Percentiles rank a stretch among this genome's conserved stretches.
phyloP scores from a whole-genome alignment of 2,329 filamentous ascomycete species.

The Fusarium fracticaudum region DNA sequence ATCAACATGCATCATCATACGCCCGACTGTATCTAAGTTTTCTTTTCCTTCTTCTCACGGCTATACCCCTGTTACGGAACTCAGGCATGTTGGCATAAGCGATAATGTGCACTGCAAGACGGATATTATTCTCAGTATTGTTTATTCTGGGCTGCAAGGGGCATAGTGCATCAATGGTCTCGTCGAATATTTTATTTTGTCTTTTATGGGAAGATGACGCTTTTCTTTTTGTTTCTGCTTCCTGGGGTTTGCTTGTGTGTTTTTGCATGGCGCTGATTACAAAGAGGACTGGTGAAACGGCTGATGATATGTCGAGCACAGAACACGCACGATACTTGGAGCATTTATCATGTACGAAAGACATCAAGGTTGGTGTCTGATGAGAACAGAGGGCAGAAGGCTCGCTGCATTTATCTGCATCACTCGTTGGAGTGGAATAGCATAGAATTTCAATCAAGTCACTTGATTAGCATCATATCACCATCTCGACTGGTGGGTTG shows the following conservation, averaged over 20 bases:
- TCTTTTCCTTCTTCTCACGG: conserved; percentile 27
- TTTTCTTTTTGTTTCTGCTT: background rate
- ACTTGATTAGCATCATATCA: conserved; percentile 5
- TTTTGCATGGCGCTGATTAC: conserved; percentile 40
- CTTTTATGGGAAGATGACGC: conserved; percentile 1
- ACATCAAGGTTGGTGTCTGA: conserved; percentile 11
- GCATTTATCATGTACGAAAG: conserved; percentile 28
- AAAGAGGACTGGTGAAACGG: conserved; percentile 33
- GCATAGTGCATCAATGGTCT: conserved; percentile 18
- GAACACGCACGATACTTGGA: conserved; percentile 28
- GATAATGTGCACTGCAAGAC: conserved; percentile 28
- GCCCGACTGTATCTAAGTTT: conserved; percentile 1
- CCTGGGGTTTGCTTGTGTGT: conserved; percentile 14
- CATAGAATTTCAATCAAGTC: conserved; percentile 21
- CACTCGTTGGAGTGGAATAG: conserved; percentile 7
- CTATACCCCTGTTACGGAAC: conserved; percentile 36
- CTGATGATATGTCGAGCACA: conserved; percentile 24
- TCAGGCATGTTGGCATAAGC: conserved; percentile 30
- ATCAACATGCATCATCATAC: background rate
- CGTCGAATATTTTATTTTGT: conserved; percentile 8
- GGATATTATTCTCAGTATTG: conserved; percentile 15
- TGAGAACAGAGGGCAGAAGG: conserved; percentile 3
- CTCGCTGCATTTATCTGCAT: conserved; percentile 14
- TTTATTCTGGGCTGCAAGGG: conserved; percentile 15
- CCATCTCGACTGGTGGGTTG: background rate